A percentile compares a stretch with the other conserved stretches of the same genome.
Conservation (phyloP, 768 basidiomycete species). For the Termitomyces sp. region DNA sequence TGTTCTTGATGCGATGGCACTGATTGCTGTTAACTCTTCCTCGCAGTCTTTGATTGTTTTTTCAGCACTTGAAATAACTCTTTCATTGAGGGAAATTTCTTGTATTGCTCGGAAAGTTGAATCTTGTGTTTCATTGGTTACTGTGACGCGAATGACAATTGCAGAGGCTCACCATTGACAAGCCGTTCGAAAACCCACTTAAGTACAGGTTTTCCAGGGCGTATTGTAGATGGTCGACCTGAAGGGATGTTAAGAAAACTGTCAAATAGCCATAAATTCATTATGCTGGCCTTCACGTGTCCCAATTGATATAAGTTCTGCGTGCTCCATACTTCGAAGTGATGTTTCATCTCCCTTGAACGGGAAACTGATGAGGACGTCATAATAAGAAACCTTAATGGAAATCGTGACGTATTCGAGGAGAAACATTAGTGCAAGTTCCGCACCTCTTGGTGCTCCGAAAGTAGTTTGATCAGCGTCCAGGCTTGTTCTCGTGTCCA, state of each 20-base stretch:
- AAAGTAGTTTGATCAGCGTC: conserved; percentile 70
- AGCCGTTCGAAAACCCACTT: conserved; percentile 80
- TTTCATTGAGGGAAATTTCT: conserved; percentile 78
- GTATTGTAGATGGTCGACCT: conserved; percentile 82
- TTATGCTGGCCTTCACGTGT: conserved; percentile 60
- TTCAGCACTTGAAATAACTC: conserved; percentile 54
- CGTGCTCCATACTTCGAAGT: conserved; percentile 81
- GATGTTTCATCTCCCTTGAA: conserved; percentile 90
- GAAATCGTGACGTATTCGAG: not conserved
- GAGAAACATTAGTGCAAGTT: conserved; percentile 14
- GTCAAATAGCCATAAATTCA: not conserved
- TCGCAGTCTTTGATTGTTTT: conserved; percentile 67
- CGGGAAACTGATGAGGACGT: conserved; percentile 74
- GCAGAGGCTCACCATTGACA: conserved; percentile 54
- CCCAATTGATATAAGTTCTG: conserved; percentile 78
- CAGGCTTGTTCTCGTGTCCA: conserved; percentile 92
- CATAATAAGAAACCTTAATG: conserved; percentile 71
- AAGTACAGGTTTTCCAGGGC: conserved; percentile 89
- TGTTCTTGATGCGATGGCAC: conserved; percentile 55
- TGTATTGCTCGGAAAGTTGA: conserved; percentile 74
- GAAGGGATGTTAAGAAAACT: not conserved
- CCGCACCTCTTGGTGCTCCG: conserved; percentile 60
- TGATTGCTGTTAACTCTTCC: conserved; percentile 65
- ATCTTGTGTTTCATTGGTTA: conserved; percentile 38
- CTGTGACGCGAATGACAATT: not conserved